Percentiles rank a stretch among this genome's conserved stretches.
Conservation (phyloP, 768 basidiomycete species). For the Mrakia hoshinonis region DNA sequence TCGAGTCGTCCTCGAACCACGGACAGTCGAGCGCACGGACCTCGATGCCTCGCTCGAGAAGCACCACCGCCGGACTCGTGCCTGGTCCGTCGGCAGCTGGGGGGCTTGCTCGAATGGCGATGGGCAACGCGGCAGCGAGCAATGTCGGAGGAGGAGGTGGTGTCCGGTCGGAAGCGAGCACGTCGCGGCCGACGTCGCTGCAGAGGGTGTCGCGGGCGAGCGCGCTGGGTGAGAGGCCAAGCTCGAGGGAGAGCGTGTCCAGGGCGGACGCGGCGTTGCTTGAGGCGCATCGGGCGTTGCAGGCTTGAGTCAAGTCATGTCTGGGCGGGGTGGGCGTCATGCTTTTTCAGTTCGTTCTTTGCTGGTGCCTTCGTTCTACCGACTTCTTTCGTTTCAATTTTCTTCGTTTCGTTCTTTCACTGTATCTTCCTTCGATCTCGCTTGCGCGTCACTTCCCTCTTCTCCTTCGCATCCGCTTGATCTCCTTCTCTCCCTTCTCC, state of each 20-base stretch:
- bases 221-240: constrained; percentile 4
- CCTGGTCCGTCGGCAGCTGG: background rate
- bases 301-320: background rate
- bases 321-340: background rate
- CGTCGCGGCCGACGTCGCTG: constrained; percentile 12
- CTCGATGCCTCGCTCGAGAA: constrained; percentile 21
- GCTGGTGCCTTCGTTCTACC: background rate
- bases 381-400: background rate
- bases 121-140: constrained; percentile 19
- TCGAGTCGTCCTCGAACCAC: background rate
- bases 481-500: background rate
- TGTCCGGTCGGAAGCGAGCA: background rate
- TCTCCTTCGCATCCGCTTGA: background rate
- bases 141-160: background rate
- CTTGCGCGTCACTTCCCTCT: background rate
- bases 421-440: background rate
- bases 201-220: constrained; percentile 12
- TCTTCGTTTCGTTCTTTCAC: background rate
- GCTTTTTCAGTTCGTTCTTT: background rate
- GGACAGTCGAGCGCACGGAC: background rate
- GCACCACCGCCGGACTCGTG: background rate
- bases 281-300: constrained; percentile 24
- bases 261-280: constrained; percentile 12
- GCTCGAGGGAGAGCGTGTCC: constrained; percentile 20
- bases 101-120: constrained; percentile 21